Evolutionary conservation across 73 alveolate species (phyloP).

Genomic region (Paramecium octaurelia): DNA sequence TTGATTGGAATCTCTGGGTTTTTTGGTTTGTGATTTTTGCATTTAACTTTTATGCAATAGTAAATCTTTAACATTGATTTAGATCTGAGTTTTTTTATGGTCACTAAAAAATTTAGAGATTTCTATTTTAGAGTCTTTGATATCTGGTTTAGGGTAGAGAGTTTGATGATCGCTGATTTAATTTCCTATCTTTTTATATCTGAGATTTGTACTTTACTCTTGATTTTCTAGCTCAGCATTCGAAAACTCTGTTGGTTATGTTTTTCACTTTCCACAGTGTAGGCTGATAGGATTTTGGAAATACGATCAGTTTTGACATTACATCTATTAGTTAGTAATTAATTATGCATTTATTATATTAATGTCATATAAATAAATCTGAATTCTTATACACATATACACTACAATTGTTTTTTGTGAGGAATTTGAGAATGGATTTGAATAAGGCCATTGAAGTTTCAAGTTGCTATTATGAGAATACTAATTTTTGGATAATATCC

Average conservation of each 20-base stretch:
- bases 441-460: neutral
- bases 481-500: neutral
- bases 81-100: neutral
- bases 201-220: neutral
- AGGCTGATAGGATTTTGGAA: neutral
- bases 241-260: neutral
- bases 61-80: slow-evolving; percentile 9
- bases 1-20: neutral
- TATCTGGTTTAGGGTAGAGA: neutral
- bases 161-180: neutral
- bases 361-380: neutral
- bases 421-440: neutral
- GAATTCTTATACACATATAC: neutral
- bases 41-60: neutral
- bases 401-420: neutral
- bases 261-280: neutral
- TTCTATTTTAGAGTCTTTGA: neutral
- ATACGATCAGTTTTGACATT: neutral
- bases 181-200: slow-evolving; percentile 33
- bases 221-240: neutral
- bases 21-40: neutral
- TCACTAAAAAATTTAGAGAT: neutral
- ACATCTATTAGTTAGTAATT: neutral
- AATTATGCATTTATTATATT: neutral
- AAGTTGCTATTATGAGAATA: neutral